A percentile compares a stretch with the other conserved stretches of the same genome.
These are phyloP conservation scores for Aspergillus nomiae DNA, from an alignment of 2,329 filamentous ascomycete species.

Conservation along the genomic window DNA sequence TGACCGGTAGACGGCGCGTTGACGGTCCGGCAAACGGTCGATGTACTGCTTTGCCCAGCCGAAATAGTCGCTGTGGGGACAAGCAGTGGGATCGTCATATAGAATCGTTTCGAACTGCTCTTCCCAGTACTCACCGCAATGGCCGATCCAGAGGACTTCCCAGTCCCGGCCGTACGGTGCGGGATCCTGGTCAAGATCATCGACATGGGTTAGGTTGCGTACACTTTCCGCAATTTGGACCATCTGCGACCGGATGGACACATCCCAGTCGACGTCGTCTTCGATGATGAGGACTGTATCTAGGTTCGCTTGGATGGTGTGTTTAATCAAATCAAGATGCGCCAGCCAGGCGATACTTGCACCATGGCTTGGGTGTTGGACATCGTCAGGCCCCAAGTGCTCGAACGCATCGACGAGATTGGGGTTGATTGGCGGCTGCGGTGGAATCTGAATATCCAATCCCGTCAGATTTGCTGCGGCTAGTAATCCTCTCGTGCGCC, in stretches of 20 bases:
- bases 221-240: constrained; percentile 33
- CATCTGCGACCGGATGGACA: constrained; percentile 36
- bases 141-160: constrained; percentile 45
- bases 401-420: constrained; percentile 33
- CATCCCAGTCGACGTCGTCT: constrained; percentile 44
- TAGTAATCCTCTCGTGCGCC: constrained; percentile 39
- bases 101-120: constrained; percentile 20
- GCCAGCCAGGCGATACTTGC: constrained; percentile 44
- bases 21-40: constrained; percentile 12
- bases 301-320: constrained; percentile 21
- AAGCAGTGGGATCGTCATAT: constrained; percentile 27
- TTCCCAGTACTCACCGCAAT: constrained; percentile 32
- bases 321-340: constrained; percentile 40
- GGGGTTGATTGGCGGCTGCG: constrained; percentile 32
- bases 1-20: constrained; percentile 31
- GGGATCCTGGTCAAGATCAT: neutral
- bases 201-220: constrained; percentile 26
- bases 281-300: constrained; percentile 43
- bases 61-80: constrained; percentile 21
- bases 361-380: constrained; percentile 17
- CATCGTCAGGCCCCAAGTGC: constrained; percentile 17
- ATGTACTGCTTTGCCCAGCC: constrained; percentile 17
- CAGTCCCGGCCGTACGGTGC: constrained; percentile 35
- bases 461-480: constrained; percentile 37
- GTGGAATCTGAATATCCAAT: constrained; percentile 35